A percentile compares a stretch with the other conserved stretches of the same genome.
phyloP scores from a whole-genome alignment of 192 early-diverging fungal genomes.

The Entomortierella parvispora region DNA sequence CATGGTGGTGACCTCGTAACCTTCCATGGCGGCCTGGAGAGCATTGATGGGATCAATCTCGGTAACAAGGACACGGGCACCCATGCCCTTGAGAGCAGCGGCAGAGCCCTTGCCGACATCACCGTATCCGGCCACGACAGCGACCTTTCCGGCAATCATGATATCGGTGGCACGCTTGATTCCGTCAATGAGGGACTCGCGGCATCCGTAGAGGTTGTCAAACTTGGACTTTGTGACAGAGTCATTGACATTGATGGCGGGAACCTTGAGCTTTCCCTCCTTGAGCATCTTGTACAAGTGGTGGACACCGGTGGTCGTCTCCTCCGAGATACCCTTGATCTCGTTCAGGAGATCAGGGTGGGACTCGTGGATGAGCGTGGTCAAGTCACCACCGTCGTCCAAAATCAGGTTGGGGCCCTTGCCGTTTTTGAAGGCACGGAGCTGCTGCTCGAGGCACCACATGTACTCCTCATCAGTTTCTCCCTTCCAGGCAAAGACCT shows the following conservation, averaged over 20 bases:
- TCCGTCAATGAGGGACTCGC: conserved; percentile 98
- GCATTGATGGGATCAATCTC: conserved; percentile 99
- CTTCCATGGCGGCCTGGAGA: conserved; percentile 99
- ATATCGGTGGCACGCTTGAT: conserved; percentile 99
- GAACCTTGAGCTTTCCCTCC: conserved; percentile 95
- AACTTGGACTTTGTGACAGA: conserved; percentile 99
- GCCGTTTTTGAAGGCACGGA: conserved; percentile 91
- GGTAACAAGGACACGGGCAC: conserved; percentile 96
- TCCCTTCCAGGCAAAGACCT: conserved; percentile 96
- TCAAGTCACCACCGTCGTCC: conserved; percentile 99
- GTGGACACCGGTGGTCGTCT: conserved; percentile 99
- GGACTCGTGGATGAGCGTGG: conserved; percentile 94
- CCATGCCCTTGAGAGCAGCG: conserved; percentile 96
- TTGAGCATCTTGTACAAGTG: conserved; percentile 99
- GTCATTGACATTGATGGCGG: conserved; percentile 99
- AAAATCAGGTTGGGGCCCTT: conserved; percentile 98
- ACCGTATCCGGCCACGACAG: conserved; percentile 98
- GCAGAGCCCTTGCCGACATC: conserved; percentile 99
- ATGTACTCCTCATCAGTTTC: conserved; percentile 99
- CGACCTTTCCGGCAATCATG: conserved; percentile 99
- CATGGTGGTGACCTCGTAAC: conserved; percentile 99
- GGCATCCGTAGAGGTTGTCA: conserved; percentile 99
- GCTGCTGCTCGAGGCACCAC: conserved; percentile 98
- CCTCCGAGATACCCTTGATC: conserved; percentile 97
- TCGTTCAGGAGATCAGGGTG: conserved; percentile 87